phyloP scores from a whole-genome alignment of 805 yeast species.

The Saccharomycopsis sp. region DNA sequence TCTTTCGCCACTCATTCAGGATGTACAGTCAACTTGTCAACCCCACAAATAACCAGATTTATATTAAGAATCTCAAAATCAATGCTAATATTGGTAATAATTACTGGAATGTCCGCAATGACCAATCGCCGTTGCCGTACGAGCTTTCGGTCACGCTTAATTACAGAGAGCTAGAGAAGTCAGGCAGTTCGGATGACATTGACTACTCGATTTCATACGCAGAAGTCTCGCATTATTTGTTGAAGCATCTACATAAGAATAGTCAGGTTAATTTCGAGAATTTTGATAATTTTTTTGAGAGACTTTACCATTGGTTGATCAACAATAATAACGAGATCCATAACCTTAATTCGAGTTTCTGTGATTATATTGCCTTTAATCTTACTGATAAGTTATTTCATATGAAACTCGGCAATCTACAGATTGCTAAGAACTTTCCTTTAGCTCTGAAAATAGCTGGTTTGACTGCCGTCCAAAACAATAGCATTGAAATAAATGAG shows the following conservation, averaged over 20 bases:
- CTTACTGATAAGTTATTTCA: constrained; percentile 26
- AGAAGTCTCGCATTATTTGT: constrained; percentile 62
- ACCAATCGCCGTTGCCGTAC: constrained; percentile 58
- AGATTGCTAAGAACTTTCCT: constrained; percentile 4
- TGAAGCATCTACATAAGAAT: constrained; percentile 41
- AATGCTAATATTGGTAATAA: constrained; percentile 65
- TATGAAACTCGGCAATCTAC: constrained; percentile 29
- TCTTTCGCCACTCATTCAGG: constrained; percentile 1
- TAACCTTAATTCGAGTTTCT: constrained; percentile 35
- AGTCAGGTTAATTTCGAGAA: constrained; percentile 33
- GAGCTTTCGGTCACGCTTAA: constrained; percentile 45
- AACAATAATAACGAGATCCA: constrained; percentile 31
- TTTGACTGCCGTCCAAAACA: constrained; percentile 16
- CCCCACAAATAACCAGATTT: constrained; percentile 33
- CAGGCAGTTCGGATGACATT: constrained; percentile 79
- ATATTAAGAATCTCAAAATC: constrained; percentile 51
- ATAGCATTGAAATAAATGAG: constrained; percentile 34
- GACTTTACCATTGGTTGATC: constrained; percentile 39
- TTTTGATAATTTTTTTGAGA: constrained; percentile 37
- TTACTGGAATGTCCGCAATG: constrained; percentile 53
- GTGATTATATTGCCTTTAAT: constrained; percentile 40
- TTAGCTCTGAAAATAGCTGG: neutral
- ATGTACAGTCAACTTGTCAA: neutral
- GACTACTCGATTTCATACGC: constrained; percentile 85
- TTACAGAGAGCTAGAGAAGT: constrained; percentile 52